Base-by-base conservation (phyloP, 2,329 filamentous ascomycete species). In the Penicillium expansum region DNA sequence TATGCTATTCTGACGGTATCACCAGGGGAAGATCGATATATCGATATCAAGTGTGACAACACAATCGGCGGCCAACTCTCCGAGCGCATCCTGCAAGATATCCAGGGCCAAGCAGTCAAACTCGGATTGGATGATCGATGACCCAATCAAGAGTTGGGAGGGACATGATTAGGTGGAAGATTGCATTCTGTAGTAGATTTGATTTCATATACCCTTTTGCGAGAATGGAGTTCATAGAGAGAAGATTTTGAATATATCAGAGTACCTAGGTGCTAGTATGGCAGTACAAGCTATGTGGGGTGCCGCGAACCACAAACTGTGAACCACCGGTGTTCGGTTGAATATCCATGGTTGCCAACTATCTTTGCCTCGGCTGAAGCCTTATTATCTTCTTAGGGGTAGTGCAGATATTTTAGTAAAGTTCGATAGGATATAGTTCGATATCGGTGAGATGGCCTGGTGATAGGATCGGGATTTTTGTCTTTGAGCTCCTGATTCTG, bases 11-110 rank as follows among this genome's bases (percentile, higher is more conserved):
- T 56, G 20, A 56, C n/a, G 8, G 7, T 24, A 22, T n/a, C 4
- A 22, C 29, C n/a, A 56, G 54, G 29, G 6, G 48, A 52, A n/a
- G 30, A 52, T 29, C n/a, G 35, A 29, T 52, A 39, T 4, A 27
- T 56, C 5, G 48, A 52, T 27, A 45, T 56, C 24, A 56, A 56
- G 10, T 56, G 48, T 32, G 41, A 52, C 54, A 9, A 41, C 4
- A 11, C 5, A 32, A 35, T 45, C 18, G 54, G 54, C 16, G 5
- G 27, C 41, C 20, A 13, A 18, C 48, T 56, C 11, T 52, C 41
- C 22, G n/a, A 33, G 11, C 54, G 54, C 14, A 47, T 52, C 29
- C 29, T 56, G 10, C 41, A 33, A 37, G 14, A 56, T 24, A 24
- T 56, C 18, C 32, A 30, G 8, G n/a, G n/a, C 11, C 18, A 56